Evolutionary conservation across 345 rosid species (phyloP), one percentile per base, ranked within the genome.

Genomic region (Eucalyptus sp.): DNA sequence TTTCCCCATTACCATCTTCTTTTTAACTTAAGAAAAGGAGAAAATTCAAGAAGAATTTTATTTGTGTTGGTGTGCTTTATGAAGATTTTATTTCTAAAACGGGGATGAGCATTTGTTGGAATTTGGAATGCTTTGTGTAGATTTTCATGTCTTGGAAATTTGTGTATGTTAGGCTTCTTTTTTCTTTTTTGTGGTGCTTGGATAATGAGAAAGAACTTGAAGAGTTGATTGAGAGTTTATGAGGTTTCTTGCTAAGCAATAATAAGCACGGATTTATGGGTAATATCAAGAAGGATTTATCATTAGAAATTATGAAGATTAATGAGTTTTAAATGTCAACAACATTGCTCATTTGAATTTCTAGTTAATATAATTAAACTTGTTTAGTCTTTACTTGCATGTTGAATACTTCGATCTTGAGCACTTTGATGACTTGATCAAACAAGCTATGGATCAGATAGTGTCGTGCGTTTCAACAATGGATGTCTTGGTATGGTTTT

Each of bases 401-500:
- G 48, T 71, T 71, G 27, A 18, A 71, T 71, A 20, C 8, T 18
- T 71, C 13, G 15, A 37, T 68, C 33, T 29, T 4, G 4, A 64
- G 41, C 41, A 14, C 37, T 17, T 9, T 68, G 1, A 68, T 5
- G 7, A 33, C 44, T 33, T 5, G 24, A 68, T 68, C 5, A 37
- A 10, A 37, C 0, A 0, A 33, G 5, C 22, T 68, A 29, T 27
- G 13, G 4, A 60, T 60, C 8, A 3, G 0, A 62, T 62, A 13
- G 2, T 8, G 13, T 12, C 2, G 0, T 62, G 33, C 1, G 0
- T 25, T 6, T 24, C 7, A 1, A 56, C 9, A 10, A 4, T 56
- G 29, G 29, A 56, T 56, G 13, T 56, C 13, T 24, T 56, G 58
- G 10, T 18, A 52, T 52, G 58, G 10, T 52, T 52, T 52, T 52